Base-by-base conservation (phyloP, 177 flowering plant species). In the Vitis hybrid region DNA sequence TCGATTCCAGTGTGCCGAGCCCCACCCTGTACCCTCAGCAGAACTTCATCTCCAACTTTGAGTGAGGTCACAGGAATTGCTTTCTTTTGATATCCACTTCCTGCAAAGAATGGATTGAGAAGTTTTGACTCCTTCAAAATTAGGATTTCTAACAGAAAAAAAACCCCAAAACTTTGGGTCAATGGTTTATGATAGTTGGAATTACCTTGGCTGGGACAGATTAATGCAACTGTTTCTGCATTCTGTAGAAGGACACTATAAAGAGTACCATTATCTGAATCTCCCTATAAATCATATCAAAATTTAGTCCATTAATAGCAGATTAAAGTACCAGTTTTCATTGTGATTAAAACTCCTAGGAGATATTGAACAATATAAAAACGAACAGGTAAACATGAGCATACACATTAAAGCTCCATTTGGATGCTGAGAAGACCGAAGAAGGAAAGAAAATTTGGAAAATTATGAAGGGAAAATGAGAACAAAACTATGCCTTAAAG, bases 1-100 rank as follows among this genome's bases (percentile, higher is more conserved):
- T 90, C 94, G 56, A 94, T 94, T 63, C 98, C 96, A 5, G 97
- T 90, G 68, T 90, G 98, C 11, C 94, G 86, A 3, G 97, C 97
- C 0, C 86, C 96, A 13, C 96, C 96, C 70, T 92, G 97, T 59
- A 84, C 19, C 73, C 89, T 80, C 67, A 94, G 70, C 81, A 87
- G 8, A 73, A 90, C 76, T 71, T 83, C 83, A 66, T 94, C 96
- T 62, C 98, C 96, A 55, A 83, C 79, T 80, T 92, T 84, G 39
- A 94, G 88, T 39, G 93, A 87, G n/a, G 97, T 89, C 68, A 92
- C 91, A 1, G 96, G 94, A 74, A 92, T 82, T 3, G 86, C 88
- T 26, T 71, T 80, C 60, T 68, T 78, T 62, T 74, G 70, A 59
- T n/a, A 39, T 61, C 76, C 82, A 70, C 60, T 78, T 69, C 84